Evolutionary conservation across 345 rosid genomes (phyloP).

Genomic region (Lepidium aucheri): DNA sequence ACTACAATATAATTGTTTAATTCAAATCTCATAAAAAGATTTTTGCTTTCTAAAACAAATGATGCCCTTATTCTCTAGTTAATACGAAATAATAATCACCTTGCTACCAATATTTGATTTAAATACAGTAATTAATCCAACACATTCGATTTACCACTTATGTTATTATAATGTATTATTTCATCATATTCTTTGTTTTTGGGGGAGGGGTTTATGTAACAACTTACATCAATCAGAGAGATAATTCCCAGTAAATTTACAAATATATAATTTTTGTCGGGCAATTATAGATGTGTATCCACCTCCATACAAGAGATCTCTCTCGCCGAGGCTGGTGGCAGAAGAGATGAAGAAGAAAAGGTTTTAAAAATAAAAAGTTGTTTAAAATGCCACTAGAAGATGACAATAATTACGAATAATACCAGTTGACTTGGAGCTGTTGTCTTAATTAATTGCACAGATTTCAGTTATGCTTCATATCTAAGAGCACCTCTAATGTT

Average conservation of each 20-base stretch:
- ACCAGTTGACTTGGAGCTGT: slow-evolving; percentile 29
- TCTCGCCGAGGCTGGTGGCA: not conserved
- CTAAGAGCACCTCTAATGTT: no score
- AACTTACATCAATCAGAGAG: slow-evolving; percentile 6
- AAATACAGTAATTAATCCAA: not conserved
- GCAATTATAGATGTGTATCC: slow-evolving; percentile 10
- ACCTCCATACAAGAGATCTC: slow-evolving; percentile 26
- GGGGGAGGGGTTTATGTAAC: slow-evolving; percentile 4
- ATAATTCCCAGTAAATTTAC: slow-evolving; percentile 7
- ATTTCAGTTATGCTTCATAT: slow-evolving; percentile 17
- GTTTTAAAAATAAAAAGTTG: slow-evolving; percentile 10
- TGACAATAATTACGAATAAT: slow-evolving; percentile 2
- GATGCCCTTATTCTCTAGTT: not conserved
- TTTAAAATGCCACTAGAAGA: slow-evolving; percentile 21
- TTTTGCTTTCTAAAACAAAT: no score
- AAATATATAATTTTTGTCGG: no score
- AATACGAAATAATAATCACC: not conserved
- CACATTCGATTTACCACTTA: not conserved
- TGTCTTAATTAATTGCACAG: not conserved
- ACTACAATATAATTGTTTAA: no score
- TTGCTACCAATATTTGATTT: not conserved
- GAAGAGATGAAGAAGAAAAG: not conserved
- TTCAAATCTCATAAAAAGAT: no score
- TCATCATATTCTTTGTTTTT: not conserved
- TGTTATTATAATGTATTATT: not conserved